Percentiles rank a stretch among this genome's conserved stretches.
Conservation (phyloP, 1,284 basidiomycete species). For the Golubevia pallescens region DNA sequence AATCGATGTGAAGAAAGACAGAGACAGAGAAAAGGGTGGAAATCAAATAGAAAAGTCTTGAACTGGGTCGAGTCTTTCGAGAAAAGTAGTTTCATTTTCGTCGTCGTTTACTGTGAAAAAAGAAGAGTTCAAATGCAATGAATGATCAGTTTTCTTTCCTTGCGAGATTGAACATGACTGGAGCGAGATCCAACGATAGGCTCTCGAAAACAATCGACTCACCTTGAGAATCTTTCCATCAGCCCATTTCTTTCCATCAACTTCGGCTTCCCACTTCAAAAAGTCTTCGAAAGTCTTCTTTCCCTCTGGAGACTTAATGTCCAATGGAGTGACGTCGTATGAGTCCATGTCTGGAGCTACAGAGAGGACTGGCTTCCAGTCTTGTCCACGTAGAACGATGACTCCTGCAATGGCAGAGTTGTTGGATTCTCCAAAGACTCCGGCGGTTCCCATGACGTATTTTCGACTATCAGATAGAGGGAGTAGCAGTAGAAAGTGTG, state of each 20-base stretch:
- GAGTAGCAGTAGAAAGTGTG: too few relatives aligned
- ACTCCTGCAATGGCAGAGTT: constrained; percentile 71
- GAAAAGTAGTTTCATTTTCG: too few relatives aligned
- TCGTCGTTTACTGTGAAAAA: too few relatives aligned
- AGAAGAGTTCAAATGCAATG: too few relatives aligned
- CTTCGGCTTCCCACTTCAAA: constrained; percentile 54
- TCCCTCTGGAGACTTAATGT: constrained; percentile 49
- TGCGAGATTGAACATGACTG: too few relatives aligned
- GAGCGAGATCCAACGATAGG: too few relatives aligned
- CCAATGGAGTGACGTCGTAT: constrained; percentile 75
- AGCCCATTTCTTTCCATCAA: constrained; percentile 49
- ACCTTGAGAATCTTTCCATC: constrained; percentile 62
- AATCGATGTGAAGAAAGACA: too few relatives aligned
- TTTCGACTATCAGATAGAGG: constrained; percentile 62
- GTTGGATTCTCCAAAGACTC: constrained; percentile 84
- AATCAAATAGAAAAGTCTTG: too few relatives aligned
- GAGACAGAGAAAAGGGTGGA: too few relatives aligned
- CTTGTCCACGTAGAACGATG: constrained; percentile 79
- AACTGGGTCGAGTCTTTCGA: too few relatives aligned
- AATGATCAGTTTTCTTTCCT: too few relatives aligned
- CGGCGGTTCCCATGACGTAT: constrained; percentile 84
- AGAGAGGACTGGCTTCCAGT: constrained; percentile 56
- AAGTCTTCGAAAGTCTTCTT: constrained; percentile 64
- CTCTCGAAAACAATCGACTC: too few relatives aligned
- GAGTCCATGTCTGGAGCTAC: constrained; percentile 89